Evolutionary conservation across 805 yeast genomes (phyloP).

Genomic region (Wickerhamiella lipophila): DNA sequence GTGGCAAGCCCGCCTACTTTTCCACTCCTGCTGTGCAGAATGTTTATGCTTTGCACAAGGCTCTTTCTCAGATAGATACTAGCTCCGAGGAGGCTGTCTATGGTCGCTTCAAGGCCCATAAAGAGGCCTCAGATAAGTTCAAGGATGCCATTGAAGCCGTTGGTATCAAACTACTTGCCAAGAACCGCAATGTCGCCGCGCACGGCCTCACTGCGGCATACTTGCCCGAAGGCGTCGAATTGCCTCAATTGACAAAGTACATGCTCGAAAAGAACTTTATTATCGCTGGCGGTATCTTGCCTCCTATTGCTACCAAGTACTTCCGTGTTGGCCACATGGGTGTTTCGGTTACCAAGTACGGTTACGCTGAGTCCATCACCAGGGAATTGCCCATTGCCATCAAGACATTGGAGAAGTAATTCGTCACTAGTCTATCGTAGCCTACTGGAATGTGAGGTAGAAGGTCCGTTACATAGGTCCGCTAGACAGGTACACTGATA

Average conservation of each 20-base stretch:
- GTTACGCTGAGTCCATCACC: slow-evolving; percentile 42
- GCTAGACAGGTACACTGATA: background rate
- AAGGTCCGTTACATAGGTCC: too few relatives aligned
- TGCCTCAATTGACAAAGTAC: slow-evolving; percentile 46
- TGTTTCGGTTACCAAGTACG: slow-evolving; percentile 50
- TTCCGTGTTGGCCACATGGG: slow-evolving; percentile 98
- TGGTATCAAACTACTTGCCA: slow-evolving; percentile 62
- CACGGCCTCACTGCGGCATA: slow-evolving; percentile 79
- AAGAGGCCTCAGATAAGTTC: slow-evolving; percentile 47
- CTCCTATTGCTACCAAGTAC: slow-evolving; percentile 64
- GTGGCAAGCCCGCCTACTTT: slow-evolving; percentile 67
- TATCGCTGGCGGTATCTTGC: slow-evolving; percentile 84
- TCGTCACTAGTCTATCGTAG: too few relatives aligned
- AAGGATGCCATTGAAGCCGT: slow-evolving; percentile 43
- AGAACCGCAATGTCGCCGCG: slow-evolving; percentile 50
- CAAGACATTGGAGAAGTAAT: slow-evolving; percentile 5
- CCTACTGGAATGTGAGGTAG: too few relatives aligned
- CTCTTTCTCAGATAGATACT: slow-evolving; percentile 53
- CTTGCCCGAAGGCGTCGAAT: slow-evolving; percentile 62
- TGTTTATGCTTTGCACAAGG: slow-evolving; percentile 63
- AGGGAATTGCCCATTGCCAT: slow-evolving; percentile 33
- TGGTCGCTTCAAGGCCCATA: slow-evolving; percentile 51
- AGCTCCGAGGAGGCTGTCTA: slow-evolving; percentile 34
- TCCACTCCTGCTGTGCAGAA: slow-evolving; percentile 96
- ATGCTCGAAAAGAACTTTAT: slow-evolving; percentile 55